Base-by-base conservation (phyloP, 768 basidiomycete species). In the Termitomyces titanicus region DNA sequence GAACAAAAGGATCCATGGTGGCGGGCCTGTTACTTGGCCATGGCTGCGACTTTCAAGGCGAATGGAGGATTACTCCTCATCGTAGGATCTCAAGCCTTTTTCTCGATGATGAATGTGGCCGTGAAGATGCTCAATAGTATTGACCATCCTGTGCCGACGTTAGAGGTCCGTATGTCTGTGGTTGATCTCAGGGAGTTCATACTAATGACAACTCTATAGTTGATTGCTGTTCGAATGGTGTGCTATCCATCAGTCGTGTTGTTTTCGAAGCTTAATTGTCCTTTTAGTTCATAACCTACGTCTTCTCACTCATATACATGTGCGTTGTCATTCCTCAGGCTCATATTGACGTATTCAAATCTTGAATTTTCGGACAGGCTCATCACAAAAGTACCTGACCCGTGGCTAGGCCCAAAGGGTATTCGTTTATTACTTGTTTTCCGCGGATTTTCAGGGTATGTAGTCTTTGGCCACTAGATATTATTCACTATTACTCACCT, bases 341-440 rank as follows among this genome's bases (percentile, higher is more conserved):
- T 43, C 3, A 12, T 11, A 25, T 31, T 17, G 27, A 31, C n/a
- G 17, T 20, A 11, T 24, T 6, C 15, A 20, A 17, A 7, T 37
- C 42, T 31, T 45, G 25, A 45, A 42, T n/a, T 5, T n/a, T 35
- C 13, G 33, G 22, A 74, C 3, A 74, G 73, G 73, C 37, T 66
- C 27, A 59, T 76, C 72, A 77, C 66, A 59, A 58, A 70, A 24
- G 67, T 77, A 6, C 67, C 69, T 1, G 72, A 92, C 63, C 88
- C 88, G 0, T 66, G 85, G 27, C 62, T 86, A 0, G 91, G 89
- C 1, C 91, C 90, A 0, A 83, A 84, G 43, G 87, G 78, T 2
- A 81, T 92, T 3, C 75, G 89, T 34, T 54, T 72, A 5, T 68
- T 89, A 8, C 72, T 92, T 3, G 68, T 78, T 1, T 66, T 76